Conservation (phyloP, 2,329 filamentous ascomycete genomes). For the Lomentospora prolificans region DNA sequence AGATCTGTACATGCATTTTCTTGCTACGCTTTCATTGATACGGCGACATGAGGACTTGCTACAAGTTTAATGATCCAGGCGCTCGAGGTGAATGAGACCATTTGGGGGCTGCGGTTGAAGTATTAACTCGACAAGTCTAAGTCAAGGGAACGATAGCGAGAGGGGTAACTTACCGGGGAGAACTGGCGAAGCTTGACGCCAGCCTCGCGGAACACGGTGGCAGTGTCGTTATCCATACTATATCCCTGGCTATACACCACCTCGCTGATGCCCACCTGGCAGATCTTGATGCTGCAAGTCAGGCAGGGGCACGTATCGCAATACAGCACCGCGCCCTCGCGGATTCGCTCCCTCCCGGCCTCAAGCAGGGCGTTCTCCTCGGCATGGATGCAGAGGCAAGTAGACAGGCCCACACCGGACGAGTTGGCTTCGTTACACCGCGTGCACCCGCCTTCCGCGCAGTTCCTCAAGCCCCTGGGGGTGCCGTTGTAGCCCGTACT, state of each 20-base stretch:
- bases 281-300: constrained; percentile 97
- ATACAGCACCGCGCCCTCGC: constrained; percentile 74
- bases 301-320: constrained; percentile 95
- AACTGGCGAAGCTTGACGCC: constrained; percentile 84
- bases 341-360: constrained; percentile 81
- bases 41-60: not conserved
- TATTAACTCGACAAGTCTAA: not conserved
- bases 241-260: constrained; percentile 93
- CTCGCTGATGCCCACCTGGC: constrained; percentile 89
- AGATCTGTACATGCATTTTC: not conserved
- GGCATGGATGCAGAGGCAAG: constrained; percentile 93
- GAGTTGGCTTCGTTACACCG: constrained; percentile 72
- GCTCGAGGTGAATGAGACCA: constrained; percentile 53
- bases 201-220: constrained; percentile 71
- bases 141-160: constrained; percentile 14
- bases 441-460: constrained; percentile 80
- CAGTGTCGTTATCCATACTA: constrained; percentile 83
- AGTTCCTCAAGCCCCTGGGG: constrained; percentile 81
- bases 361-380: constrained; percentile 96
- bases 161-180: constrained; percentile 54
- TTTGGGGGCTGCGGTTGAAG: constrained; percentile 43
- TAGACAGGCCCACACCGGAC: constrained; percentile 64
- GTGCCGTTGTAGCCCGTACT: constrained; percentile 97
- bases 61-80: constrained; percentile 23
- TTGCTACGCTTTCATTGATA: not conserved